Evolutionary conservation across 2,329 filamentous ascomycete species (phyloP).

Genomic region (Rhynchosporium agropyri): DNA sequence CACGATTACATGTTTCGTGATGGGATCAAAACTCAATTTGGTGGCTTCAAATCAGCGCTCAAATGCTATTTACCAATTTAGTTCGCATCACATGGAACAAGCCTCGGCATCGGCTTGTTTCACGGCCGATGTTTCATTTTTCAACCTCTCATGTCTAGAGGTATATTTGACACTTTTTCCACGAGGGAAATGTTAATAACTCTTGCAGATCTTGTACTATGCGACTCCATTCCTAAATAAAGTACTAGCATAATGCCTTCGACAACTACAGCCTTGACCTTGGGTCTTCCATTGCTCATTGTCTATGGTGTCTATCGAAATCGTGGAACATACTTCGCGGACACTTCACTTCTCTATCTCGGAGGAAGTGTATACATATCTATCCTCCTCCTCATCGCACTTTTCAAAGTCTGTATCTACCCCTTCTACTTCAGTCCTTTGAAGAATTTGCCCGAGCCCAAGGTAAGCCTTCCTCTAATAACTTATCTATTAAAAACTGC

Average conservation of each 20-base stretch:
- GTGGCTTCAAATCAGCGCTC: not conserved
- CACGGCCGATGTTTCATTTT: not conserved
- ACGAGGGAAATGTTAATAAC: not conserved
- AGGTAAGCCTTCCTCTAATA: not conserved
- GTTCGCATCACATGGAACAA: not conserved
- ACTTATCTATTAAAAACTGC: not conserved
- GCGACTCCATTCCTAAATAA: not conserved
- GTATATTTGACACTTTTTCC: not conserved
- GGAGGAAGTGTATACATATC: slow-evolving; percentile 1
- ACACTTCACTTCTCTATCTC: not conserved
- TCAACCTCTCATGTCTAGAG: not conserved
- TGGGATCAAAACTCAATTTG: not conserved
- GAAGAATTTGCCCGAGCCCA: slow-evolving; percentile 6
- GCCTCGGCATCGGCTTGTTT: slow-evolving; percentile 6
- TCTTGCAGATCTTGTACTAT: not conserved
- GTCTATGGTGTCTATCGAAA: not conserved
- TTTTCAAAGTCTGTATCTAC: slow-evolving; percentile 3
- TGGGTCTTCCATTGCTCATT: slow-evolving; percentile 2
- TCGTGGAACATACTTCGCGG: not conserved
- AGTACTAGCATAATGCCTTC: not conserved
- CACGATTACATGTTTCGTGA: not conserved
- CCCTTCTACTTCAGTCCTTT: slow-evolving; percentile 12
- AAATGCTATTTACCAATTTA: not conserved
- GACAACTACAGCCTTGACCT: not conserved
- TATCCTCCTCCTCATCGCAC: not conserved